These are phyloP conservation scores for Fusarium sambucinum DNA, from an alignment of 2,329 filamentous ascomycete species.

Conservation along the genomic window DNA sequence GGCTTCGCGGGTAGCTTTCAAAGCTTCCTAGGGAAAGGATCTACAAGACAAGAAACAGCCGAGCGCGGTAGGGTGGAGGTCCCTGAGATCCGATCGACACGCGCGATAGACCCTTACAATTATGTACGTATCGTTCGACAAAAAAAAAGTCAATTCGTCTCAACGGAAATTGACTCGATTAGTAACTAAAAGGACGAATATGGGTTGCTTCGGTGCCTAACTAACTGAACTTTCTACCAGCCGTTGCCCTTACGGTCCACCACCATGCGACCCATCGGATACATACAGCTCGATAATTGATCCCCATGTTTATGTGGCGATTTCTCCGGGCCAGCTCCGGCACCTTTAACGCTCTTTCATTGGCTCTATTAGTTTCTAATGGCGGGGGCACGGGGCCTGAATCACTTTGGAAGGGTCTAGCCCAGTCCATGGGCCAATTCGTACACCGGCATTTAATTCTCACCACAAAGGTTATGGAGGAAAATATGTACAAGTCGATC, in stretches of 20 bases:
- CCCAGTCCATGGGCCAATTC: constrained; percentile 32
- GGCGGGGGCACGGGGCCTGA: constrained; percentile 30
- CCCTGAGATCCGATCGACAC: constrained; percentile 50
- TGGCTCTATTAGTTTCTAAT: constrained; percentile 20
- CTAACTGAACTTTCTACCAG: not conserved
- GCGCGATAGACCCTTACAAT: constrained; percentile 39
- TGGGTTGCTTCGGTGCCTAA: not conserved
- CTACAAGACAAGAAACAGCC: constrained; percentile 40
- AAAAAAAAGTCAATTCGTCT: constrained; percentile 42
- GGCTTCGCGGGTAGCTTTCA: constrained; percentile 23
- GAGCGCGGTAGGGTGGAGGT: constrained; percentile 45
- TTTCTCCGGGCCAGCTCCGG: constrained; percentile 26
- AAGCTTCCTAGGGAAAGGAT: constrained; percentile 37
- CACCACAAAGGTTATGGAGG: not conserved
- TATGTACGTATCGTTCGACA: constrained; percentile 5
- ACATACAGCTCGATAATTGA: not conserved
- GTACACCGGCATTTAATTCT: not conserved
- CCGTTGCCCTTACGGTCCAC: not conserved
- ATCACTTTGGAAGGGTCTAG: constrained; percentile 40
- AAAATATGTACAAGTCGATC: not conserved
- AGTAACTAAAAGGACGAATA: constrained; percentile 1
- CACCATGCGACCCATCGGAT: constrained; percentile 10
- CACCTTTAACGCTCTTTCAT: constrained; percentile 22
- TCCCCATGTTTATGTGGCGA: constrained; percentile 34
- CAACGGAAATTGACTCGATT: constrained; percentile 9